phyloP scores from a whole-genome alignment of 495 filamentous ascomycete genomes.

The Hyaloscypha variabilis region DNA sequence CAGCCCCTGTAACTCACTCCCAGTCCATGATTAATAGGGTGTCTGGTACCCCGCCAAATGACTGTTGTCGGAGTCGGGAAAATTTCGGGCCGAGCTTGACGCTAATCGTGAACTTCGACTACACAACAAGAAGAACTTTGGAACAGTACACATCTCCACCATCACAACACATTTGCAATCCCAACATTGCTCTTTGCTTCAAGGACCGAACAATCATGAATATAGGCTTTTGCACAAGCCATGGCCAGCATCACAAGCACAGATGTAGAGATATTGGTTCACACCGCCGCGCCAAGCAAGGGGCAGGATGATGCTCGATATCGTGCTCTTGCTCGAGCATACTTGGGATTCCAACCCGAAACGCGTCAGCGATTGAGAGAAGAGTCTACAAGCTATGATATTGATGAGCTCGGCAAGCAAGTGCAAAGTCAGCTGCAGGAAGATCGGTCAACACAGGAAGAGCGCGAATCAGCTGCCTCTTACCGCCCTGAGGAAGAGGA shows the following conservation, averaged over 20 bases:
- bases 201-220: not conserved
- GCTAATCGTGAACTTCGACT: not conserved
- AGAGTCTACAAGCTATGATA: conserved; percentile 15
- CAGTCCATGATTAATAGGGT: too few relatives aligned
- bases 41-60: too few relatives aligned
- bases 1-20: too few relatives aligned
- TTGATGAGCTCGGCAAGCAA: conserved; percentile 15
- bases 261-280: conserved; percentile 66
- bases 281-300: conserved; percentile 65
- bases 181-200: not conserved
- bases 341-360: conserved; percentile 56
- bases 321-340: conserved; percentile 61
- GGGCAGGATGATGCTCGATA: conserved; percentile 64
- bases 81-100: not conserved
- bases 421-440: conserved; percentile 13
- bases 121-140: not conserved
- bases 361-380: conserved; percentile 30
- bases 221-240: conserved; percentile 2
- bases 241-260: conserved; percentile 34
- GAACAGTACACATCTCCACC: not conserved
- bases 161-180: not conserved
- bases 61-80: not conserved
- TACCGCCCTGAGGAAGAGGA: conserved; percentile 25
- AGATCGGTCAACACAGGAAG: conserved; percentile 17
- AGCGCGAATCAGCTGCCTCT: conserved; percentile 25